Evolutionary conservation across 306 rosid species (phyloP), one percentile per base, ranked within the genome.

Genomic region (Sechiopsis laciniata): DNA sequence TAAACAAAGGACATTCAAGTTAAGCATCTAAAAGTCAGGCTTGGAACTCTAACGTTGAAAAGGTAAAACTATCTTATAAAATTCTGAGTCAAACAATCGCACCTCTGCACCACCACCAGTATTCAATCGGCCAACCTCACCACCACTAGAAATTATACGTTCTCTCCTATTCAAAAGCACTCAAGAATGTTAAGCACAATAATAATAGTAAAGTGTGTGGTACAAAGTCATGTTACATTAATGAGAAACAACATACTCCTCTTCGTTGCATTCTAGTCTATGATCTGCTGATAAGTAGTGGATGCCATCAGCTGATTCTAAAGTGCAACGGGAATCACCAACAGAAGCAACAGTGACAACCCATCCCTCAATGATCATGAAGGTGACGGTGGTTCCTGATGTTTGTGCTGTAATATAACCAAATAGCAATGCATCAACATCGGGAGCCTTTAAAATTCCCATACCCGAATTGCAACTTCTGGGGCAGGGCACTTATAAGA

Each of bases 101-200:
- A 95, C 99, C 99, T 95, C 91, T 74, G 97, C 91, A 63, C 99
- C 99, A 73, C 99, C 97, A 69, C 99, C 99, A 29, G 99, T 91
- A 83, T 95, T 95, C 75, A 95, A 85, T 69, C 99, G 92, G 72
- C 96, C 99, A 72, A 95, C 99, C 84, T 95, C 99, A 54, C 99
- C 95, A n/a, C 99, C 99, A 74, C 99, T 89, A 70, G 88, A 77
- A 65, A 94, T 87, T 79, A 95, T 91, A 52, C 99, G 99, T 53
- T 70, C 67, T 87, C 96, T 85, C 90, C 99, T 95, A 82, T 78
- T 69, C 48, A 74, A 78, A 78, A 71, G 29, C 67, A 74, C 70
- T 72, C 55, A 55, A 70, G 73, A 59, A 46, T 48, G 52, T 19
- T 79, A 58, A 73, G 55, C 67, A 50, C 55, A 76, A 24, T 60